phyloP scores from a whole-genome alignment of 768 basidiomycete genomes.

The Dioszegia crocea region DNA sequence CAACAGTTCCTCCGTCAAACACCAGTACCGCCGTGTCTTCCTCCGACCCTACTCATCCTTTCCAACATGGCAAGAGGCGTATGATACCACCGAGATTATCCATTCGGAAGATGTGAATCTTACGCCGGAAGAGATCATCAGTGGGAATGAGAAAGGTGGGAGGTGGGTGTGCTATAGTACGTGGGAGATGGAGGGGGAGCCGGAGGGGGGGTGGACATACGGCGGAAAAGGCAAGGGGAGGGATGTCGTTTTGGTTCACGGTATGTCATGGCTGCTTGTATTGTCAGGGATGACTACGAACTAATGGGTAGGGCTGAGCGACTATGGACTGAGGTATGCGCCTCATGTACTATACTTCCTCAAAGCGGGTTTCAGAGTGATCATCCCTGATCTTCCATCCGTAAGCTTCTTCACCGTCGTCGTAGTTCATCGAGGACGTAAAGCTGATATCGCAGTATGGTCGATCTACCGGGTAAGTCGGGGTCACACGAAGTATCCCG shows the following conservation, averaged over 20 bases:
- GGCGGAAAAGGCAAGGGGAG: slow-evolving; percentile 40
- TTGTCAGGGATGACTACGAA: not conserved
- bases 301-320: slow-evolving; percentile 28
- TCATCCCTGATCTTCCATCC: slow-evolving; percentile 50
- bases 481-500: not conserved
- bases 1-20: slow-evolving; percentile 31
- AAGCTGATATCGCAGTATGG: slow-evolving; percentile 36
- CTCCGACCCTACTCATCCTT: slow-evolving; percentile 29
- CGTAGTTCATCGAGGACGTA: not conserved
- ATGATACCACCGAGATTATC: slow-evolving; percentile 39
- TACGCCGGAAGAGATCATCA: slow-evolving; percentile 37
- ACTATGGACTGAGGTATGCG: slow-evolving; percentile 48
- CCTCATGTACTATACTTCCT: slow-evolving; percentile 46
- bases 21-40: slow-evolving; percentile 45
- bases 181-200: slow-evolving; percentile 40
- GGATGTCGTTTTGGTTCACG: slow-evolving; percentile 50
- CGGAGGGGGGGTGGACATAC: slow-evolving; percentile 37
- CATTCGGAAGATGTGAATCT: slow-evolving; percentile 45
- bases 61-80: slow-evolving; percentile 22
- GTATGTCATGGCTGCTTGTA: slow-evolving; percentile 26
- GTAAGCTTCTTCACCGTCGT: slow-evolving; percentile 39
- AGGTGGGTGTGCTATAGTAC: slow-evolving; percentile 50
- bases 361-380: slow-evolving; percentile 49
- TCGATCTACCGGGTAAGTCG: slow-evolving; percentile 43
- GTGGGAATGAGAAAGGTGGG: slow-evolving; percentile 28